Base-by-base conservation (phyloP, 2,329 filamentous ascomycete species). In the Botrytis fragariae region DNA sequence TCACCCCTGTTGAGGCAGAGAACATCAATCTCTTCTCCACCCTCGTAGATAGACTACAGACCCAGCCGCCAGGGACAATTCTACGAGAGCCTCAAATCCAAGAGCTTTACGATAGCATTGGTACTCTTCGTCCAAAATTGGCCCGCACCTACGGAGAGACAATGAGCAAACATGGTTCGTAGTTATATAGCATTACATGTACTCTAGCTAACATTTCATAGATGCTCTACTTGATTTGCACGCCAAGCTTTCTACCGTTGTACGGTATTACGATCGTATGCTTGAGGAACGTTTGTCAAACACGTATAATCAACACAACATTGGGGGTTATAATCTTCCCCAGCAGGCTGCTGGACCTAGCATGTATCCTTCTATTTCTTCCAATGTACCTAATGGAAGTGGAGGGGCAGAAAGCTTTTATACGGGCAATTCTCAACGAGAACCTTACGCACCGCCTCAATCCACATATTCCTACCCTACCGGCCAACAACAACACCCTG, bases 241-340 rank as follows among this genome's bases (percentile, higher is more conserved):
- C 81, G 93, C 94, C 29, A 99, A 99, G 81, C 86, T 99, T 37
- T 96, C 95, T 0, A 98, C 95, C 0, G 96, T 98, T 39, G 96
- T 99, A 8, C 90, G 96, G 48, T 98, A 98, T 81, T 99, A 99
- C 81, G 96, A 99, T 82, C 91, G 94, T 59, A 98, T 99, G 96
- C 87, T 99, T 25, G 96, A 99, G 83, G 96, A 99, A 76, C 90
- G 96, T 57, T 86, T 99, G 39, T 97, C 94, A 14, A 97, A 92
- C 81, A 95, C 96, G 2, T 98, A 98, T 81, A 92, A 90, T 76
- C 93, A 97, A 79, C 92, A 95, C 78, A 90, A 83, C 61, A 84
- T 94, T 32, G 88, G 90, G 18, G 87, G 88, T 3, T 94, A 94
- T 77, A 87, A 84, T 74, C 82, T 89, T 18, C 86, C 88, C 29